These are phyloP conservation scores for Periconia macrospinosa DNA, from an alignment of 2,329 filamentous ascomycete species.

Conservation along the genomic window DNA sequence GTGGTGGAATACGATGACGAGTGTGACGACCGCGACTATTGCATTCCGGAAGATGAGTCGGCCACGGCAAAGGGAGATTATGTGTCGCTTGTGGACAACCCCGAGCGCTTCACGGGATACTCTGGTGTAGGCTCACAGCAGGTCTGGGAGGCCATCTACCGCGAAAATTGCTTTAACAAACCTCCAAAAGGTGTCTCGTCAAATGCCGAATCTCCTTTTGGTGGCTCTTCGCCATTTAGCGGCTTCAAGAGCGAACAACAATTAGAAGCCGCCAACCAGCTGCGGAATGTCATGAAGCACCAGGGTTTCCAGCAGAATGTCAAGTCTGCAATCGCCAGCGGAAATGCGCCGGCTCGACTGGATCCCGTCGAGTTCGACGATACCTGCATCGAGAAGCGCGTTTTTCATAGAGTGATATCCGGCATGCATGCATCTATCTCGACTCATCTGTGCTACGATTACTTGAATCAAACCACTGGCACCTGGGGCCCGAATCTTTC, in stretches of 20 bases:
- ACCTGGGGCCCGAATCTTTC: constrained; percentile 87
- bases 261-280: constrained; percentile 60
- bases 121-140: constrained; percentile 80
- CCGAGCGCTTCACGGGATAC: constrained; percentile 94
- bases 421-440: constrained; percentile 99
- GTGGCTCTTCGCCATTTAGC: constrained; percentile 43
- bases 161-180: constrained; percentile 89
- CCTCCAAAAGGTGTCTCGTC: constrained; percentile 36
- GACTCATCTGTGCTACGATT: constrained; percentile 93
- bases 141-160: constrained; percentile 96
- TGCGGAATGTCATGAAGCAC: constrained; percentile 62
- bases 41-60: constrained; percentile 91
- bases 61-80: constrained; percentile 89
- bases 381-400: constrained; percentile 96
- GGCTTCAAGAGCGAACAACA: constrained; percentile 49
- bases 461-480: constrained; percentile 91
- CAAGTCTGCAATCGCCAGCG: constrained; percentile 55
- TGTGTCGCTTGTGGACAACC: constrained; percentile 89
- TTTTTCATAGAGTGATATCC: constrained; percentile 92
- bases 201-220: constrained; percentile 38
- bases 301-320: constrained; percentile 65
- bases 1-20: constrained; percentile 97
- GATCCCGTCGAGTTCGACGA: constrained; percentile 78
- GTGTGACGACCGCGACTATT: constrained; percentile 95
- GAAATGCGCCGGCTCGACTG: constrained; percentile 61